Base-by-base conservation (phyloP, 805 yeast species). In the Starmerella riodocensis region DNA sequence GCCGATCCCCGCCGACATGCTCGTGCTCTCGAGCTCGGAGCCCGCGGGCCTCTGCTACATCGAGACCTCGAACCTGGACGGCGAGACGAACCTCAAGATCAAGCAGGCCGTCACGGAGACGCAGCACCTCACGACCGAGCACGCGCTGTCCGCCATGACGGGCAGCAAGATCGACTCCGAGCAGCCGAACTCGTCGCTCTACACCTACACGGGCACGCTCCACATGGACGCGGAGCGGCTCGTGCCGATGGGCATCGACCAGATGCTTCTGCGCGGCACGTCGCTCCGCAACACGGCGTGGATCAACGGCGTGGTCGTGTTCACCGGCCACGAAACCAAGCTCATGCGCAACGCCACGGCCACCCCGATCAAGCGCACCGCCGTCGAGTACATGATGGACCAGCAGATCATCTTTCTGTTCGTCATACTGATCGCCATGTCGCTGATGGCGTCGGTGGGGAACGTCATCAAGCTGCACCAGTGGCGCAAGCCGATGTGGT, bases 301-400 rank as follows among this genome's bases (percentile, higher is more conserved):
- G 96, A 74, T 91, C 31, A 82, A 82, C 52, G 99, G 98, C 18
- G 68, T 84, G 37, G 96, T 83, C 2, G 74, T 91, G 1, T 91
- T 88, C 58, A 91, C 99, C 0, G 99, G 99, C 17, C 99, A 93
- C 58, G 98, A 91, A 62, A 91, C 99, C 0, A 91, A 91, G 55
- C 67, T 91, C 49, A 88, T 91, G 97, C 74, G 98, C 57, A 91
- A 91, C 63, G 98, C 99, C 16, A 86, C 97, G 2, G 96, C 98
- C 1, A 78, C 99, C 2, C 99, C 99, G 9, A 93, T 91, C 53
- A 91, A 91, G 58, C 72, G 93, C 53, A 91, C 99, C 0, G 94
- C 94, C 20, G 96, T 93, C 12, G 99, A 91, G 64, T 74, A 93
- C 58, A 80, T 86, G 61, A 88, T 91, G 52, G 93, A 91, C 57